These are phyloP conservation scores for Nannizziopsis arthrosporioides DNA, from an alignment of 2,329 filamentous ascomycete species.

Conservation along the genomic window DNA sequence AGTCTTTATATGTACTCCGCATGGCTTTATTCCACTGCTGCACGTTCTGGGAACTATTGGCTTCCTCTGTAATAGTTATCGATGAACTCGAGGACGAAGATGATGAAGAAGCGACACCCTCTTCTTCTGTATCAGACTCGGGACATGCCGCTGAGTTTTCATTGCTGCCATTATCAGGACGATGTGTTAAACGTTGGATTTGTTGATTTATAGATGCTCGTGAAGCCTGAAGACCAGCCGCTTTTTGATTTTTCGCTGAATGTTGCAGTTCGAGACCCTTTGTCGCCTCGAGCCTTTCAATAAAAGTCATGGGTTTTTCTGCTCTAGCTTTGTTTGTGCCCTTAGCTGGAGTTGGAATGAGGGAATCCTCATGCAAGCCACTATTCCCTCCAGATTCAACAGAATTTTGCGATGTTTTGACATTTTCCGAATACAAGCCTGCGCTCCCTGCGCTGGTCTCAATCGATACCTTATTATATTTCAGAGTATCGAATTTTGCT, in stretches of 20 bases:
- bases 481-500: no score
- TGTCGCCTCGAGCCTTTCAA: neutral
- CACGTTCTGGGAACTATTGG: neutral
- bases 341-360: neutral
- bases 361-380: no score
- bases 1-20: constrained; percentile 10
- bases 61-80: neutral
- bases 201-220: no score
- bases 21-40: constrained; percentile 1
- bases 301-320: neutral
- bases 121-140: neutral
- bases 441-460: no score
- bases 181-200: no score
- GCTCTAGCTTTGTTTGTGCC: neutral
- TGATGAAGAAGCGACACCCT: neutral
- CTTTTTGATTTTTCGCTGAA: neutral
- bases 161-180: neutral
- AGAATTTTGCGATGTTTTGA: no score
- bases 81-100: neutral
- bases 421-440: neutral
- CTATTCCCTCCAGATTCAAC: no score
- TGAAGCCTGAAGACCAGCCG: no score
- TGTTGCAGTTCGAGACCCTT: no score
- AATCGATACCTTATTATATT: no score
- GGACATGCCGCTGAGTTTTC: neutral